Conservation (phyloP, 805 yeast species). For the Barnettozyma salicaria region DNA sequence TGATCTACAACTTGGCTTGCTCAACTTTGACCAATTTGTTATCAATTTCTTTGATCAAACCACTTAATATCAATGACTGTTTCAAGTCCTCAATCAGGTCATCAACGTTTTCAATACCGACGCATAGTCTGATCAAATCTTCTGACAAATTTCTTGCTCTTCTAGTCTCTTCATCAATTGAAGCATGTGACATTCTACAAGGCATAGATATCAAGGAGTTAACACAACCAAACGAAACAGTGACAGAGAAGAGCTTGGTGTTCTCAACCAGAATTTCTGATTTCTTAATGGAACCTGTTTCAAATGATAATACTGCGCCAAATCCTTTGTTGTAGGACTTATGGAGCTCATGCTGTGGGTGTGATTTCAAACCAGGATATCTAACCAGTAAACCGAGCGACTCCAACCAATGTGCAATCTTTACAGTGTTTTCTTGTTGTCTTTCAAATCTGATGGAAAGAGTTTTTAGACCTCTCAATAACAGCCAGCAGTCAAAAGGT, state of each 20-base stretch:
- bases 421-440: conserved; percentile 77
- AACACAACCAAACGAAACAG: conserved; percentile 93
- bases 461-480: conserved; percentile 84
- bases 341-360: conserved; percentile 80
- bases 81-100: conserved; percentile 81
- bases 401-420: conserved; percentile 69
- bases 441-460: conserved; percentile 79
- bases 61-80: conserved; percentile 61
- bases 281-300: conserved; percentile 67
- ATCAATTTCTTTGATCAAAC: conserved; percentile 36
- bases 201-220: conserved; percentile 91
- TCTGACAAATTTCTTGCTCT: conserved; percentile 88
- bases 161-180: conserved; percentile 82
- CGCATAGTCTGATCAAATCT: conserved; percentile 82
- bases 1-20: conserved; percentile 18
- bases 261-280: conserved; percentile 70
- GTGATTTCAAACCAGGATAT: conserved; percentile 77
- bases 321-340: conserved; percentile 71
- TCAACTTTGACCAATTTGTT: conserved; percentile 23
- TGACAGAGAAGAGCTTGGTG: conserved; percentile 75
- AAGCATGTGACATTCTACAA: conserved; percentile 95
- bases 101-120: conserved; percentile 80
- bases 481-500: conserved; percentile 90
- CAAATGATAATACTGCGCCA: conserved; percentile 86
- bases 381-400: conserved; percentile 60